Conservation (phyloP, 306 rosid genomes). For the Quercus engelmannii region DNA sequence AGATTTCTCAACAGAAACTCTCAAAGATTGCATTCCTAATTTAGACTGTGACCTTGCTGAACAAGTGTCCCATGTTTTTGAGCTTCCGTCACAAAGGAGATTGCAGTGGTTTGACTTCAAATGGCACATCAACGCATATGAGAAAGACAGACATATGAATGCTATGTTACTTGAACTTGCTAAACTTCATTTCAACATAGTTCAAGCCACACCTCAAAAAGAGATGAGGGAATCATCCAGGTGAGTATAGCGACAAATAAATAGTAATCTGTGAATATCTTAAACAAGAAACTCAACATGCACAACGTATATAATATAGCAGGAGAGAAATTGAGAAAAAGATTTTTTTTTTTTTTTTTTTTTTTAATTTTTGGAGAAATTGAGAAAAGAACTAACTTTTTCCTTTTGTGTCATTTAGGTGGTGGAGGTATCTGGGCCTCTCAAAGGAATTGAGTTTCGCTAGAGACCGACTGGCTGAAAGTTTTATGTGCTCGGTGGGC, state of each 20-base stretch:
- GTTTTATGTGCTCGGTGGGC: slow-evolving; percentile 60
- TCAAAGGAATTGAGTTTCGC: slow-evolving; percentile 39
- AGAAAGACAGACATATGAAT: neutral
- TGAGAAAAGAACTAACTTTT: too few species aligned
- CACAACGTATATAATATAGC: too few species aligned
- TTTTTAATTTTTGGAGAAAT: too few species aligned
- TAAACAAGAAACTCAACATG: too few species aligned
- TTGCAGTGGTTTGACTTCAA: slow-evolving; percentile 51
- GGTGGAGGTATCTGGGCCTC: slow-evolving; percentile 41
- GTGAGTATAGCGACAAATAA: slow-evolving; percentile 7
- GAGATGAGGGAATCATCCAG: slow-evolving; percentile 46
- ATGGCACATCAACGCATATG: slow-evolving; percentile 39
- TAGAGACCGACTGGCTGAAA: slow-evolving; percentile 61
- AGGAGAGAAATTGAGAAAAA: too few species aligned
- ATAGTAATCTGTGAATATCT: neutral
- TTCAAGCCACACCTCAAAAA: slow-evolving; percentile 44
- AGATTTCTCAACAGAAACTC: neutral
- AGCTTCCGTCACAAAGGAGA: slow-evolving; percentile 52
- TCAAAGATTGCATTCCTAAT: slow-evolving; percentile 10
- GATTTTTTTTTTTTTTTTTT: too few species aligned
- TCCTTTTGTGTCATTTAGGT: slow-evolving; percentile 15
- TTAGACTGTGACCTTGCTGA: neutral
- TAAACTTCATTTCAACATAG: slow-evolving; percentile 41
- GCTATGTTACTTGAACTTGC: slow-evolving; percentile 33
- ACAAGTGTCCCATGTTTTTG: slow-evolving; percentile 36